Percentiles rank a stretch among this genome's conserved stretches.
These are phyloP conservation scores for Bondarzewia mesenterica DNA, from an alignment of 1,284 basidiomycete genomes.

Conservation along the genomic window DNA sequence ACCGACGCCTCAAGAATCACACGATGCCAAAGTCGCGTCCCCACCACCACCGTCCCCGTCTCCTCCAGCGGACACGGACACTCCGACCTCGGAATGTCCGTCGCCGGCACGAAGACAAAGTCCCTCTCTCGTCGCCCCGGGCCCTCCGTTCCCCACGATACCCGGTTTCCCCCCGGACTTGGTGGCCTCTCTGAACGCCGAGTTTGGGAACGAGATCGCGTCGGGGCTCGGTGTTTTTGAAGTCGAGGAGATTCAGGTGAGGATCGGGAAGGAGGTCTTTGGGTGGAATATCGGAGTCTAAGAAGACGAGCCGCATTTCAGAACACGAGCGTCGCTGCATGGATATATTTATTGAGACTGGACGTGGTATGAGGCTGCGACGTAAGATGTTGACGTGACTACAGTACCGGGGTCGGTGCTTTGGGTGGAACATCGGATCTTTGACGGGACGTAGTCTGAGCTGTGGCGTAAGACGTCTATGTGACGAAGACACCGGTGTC, in stretches of 20 bases:
- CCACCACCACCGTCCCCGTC: background rate
- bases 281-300: too few species aligned
- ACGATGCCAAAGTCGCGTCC: background rate
- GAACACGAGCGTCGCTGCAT: too few species aligned
- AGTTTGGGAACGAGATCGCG: conserved; percentile 31
- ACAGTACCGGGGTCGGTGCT: too few species aligned
- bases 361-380: too few species aligned
- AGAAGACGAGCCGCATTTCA: too few species aligned
- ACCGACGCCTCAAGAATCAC: background rate
- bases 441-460: too few species aligned
- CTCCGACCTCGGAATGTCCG: background rate
- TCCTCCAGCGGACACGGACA: background rate
- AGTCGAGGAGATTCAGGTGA: conserved; percentile 44
- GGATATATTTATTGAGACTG: too few species aligned
- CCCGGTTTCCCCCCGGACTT: conserved; percentile 41
- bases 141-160: conserved; percentile 37
- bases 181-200: conserved; percentile 38
- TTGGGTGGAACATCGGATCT: too few species aligned
- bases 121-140: background rate
- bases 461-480: too few species aligned
- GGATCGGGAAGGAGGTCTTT: conserved; percentile 56
- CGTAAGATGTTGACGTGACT: too few species aligned
- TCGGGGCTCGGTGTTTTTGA: conserved; percentile 41
- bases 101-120: background rate
- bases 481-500: too few species aligned